Evolutionary conservation across 1,284 basidiomycete genomes (phyloP).

Genomic region (Naganishia sp.): DNA sequence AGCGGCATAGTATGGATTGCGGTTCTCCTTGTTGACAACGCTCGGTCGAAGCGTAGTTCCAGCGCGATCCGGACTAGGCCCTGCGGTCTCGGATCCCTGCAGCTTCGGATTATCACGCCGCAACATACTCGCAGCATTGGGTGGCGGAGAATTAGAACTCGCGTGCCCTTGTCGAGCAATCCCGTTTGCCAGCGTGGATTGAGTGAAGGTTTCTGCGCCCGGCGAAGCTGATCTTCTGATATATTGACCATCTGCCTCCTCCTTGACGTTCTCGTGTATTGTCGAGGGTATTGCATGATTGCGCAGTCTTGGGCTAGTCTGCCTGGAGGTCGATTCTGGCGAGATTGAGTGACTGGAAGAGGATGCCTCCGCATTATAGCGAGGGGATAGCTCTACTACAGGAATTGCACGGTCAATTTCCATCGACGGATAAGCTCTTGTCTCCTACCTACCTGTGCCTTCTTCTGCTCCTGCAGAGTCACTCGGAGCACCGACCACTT

Average conservation of each 20-base stretch:
- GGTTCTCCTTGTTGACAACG: constrained; percentile 17
- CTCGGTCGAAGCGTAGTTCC: background rate
- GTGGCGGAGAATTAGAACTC: constrained; percentile 2
- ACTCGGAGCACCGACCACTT: background rate
- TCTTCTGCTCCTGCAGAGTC: background rate
- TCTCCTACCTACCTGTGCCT: background rate
- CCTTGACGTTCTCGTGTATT: constrained; percentile 22
- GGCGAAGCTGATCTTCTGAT: constrained; percentile 1
- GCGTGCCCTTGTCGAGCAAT: constrained; percentile 10
- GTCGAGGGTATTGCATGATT: constrained; percentile 24
- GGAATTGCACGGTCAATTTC: background rate
- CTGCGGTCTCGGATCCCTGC: too few species aligned
- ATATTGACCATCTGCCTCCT: background rate
- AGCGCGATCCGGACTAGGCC: background rate
- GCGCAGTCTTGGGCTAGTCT: constrained; percentile 19
- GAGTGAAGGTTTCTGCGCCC: background rate
- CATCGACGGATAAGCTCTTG: background rate
- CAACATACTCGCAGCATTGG: background rate
- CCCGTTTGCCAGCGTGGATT: constrained; percentile 2
- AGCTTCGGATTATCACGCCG: background rate
- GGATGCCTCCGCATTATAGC: background rate
- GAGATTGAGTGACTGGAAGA: constrained; percentile 1
- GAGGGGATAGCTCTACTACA: background rate
- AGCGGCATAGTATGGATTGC: background rate
- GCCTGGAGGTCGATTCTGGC: background rate